Base-by-base conservation (phyloP, 495 filamentous ascomycete genomes). In the Durotheca rogersii region DNA sequence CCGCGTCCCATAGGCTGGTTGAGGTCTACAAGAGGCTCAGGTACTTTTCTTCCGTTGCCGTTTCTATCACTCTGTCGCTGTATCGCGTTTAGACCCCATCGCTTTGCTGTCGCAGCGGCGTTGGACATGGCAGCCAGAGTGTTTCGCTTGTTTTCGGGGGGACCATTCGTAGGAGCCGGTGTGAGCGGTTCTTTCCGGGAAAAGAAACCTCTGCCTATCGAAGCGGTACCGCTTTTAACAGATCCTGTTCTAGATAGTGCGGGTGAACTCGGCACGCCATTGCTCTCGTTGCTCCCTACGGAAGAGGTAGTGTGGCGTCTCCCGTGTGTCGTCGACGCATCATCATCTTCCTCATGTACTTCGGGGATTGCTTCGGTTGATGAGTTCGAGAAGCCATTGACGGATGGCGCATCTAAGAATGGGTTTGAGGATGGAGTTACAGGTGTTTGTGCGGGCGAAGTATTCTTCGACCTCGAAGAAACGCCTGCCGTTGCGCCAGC, bases 21-120 rank as follows among this genome's bases (percentile, higher is more conserved):
- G 9, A 81, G 77, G 29, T 82, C 81, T 3, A 76, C 39, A 1
- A 59, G 52, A n/a, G 69, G 46, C 18, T 64, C 67, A n/a, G 45
- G 54, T 34, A 37, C 20, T 37, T 35, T 60, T 15, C 41, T 49
- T 35, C 41, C 50, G 36, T 42, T 62, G 23, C 25, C 43, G 56
- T 53, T 60, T 64, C 67, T 60, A 11, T 70, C 71, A 17, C 60
- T 66, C 38, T 80, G 75, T 30, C 83, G 79, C 39, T 81, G 81
- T 40, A 91, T 76, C 3, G 88, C 81, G 57, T 80, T 85, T 73
- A 81, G 79, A 12, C 87, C 81, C 91, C 90, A 96, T 67, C 87
- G 89, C 65, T 86, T 91, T 2, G 90, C 88, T 9, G 81, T 84
- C 4, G 86, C 84, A 11, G 89, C 87, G 3, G 84, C 88, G 34